These are phyloP conservation scores for Cordyceps javanica DNA, from an alignment of 2,329 filamentous ascomycete species.

Conservation along the genomic window DNA sequence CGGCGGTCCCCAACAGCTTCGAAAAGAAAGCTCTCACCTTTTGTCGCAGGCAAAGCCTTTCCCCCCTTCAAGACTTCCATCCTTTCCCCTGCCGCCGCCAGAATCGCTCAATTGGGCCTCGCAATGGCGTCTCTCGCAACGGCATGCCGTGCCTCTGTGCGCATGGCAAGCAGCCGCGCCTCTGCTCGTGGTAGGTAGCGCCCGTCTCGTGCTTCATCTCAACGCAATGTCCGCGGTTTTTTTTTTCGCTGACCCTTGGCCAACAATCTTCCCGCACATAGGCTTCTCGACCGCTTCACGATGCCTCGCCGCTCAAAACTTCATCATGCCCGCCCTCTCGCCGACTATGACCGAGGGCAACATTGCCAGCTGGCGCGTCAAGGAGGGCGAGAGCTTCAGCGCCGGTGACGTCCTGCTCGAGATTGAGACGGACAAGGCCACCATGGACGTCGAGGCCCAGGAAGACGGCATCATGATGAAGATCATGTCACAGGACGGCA, in stretches of 20 bases:
- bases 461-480: conserved; percentile 83
- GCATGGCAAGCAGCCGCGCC: conserved; percentile 45
- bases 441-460: conserved; percentile 91
- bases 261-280: conserved; percentile 33
- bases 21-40: conserved; percentile 23
- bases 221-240: conserved; percentile 1
- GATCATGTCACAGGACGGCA: conserved; percentile 67
- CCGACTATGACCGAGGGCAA: conserved; percentile 94
- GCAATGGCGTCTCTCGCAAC: conserved; percentile 61
- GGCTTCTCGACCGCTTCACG: conserved; percentile 59
- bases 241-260: conserved; percentile 11
- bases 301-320: conserved; percentile 71
- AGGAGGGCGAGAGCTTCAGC: conserved; percentile 76
- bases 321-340: conserved; percentile 85
- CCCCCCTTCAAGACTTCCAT: conserved; percentile 11
- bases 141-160: conserved; percentile 57
- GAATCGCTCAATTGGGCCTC: conserved; percentile 21
- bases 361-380: conserved; percentile 78
- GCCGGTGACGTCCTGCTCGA: conserved; percentile 84
- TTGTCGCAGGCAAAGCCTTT: conserved; percentile 15
- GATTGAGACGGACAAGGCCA: conserved; percentile 91
- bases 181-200: conserved; percentile 49
- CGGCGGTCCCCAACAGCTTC: conserved; percentile 29
- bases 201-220: background rate
- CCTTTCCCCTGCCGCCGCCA: conserved; percentile 16